Conservation (phyloP, 768 basidiomycete genomes). For the Daedalea quercina region DNA sequence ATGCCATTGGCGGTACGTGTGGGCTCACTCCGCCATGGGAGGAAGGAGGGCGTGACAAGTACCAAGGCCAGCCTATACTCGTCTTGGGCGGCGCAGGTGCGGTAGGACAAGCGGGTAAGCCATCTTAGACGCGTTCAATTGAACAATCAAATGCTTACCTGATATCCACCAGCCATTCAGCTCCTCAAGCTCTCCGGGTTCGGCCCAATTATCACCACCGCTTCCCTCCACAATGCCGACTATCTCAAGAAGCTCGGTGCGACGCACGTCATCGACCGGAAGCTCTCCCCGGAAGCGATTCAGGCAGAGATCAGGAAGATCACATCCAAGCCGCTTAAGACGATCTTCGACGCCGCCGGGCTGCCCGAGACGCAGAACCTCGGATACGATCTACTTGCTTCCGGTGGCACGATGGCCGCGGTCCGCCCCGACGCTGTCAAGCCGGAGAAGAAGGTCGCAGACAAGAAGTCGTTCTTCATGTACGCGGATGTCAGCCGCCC, state of each 20-base stretch:
- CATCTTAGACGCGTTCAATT: too few relatives aligned
- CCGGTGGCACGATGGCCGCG: constrained; percentile 9
- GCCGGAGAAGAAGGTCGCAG: background rate
- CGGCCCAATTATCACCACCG: constrained; percentile 18
- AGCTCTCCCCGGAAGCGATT: background rate
- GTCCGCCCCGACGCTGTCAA: background rate
- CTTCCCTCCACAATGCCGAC: constrained; percentile 4
- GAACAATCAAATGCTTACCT: background rate
- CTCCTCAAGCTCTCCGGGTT: constrained; percentile 19
- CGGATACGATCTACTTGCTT: constrained; percentile 11
- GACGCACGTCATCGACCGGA: constrained; percentile 21
- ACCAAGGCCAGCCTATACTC: constrained; percentile 17
- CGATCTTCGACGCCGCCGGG: constrained; percentile 13
- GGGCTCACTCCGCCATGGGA: constrained; percentile 16
- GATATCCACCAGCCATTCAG: constrained; percentile 17
- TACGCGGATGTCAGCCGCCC: background rate
- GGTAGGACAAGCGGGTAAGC: constrained; percentile 16
- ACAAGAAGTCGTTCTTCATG: background rate
- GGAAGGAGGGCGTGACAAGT: constrained; percentile 13
- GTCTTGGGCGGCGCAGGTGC: constrained; percentile 20
- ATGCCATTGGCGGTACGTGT: background rate
- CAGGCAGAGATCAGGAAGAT: background rate
- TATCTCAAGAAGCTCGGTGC: constrained; percentile 20
- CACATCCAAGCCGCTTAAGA: constrained; percentile 6
- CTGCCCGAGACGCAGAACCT: constrained; percentile 9